Evolutionary conservation across 208 protist species (phyloP).

Genomic region (Leishmania arabica): DNA sequence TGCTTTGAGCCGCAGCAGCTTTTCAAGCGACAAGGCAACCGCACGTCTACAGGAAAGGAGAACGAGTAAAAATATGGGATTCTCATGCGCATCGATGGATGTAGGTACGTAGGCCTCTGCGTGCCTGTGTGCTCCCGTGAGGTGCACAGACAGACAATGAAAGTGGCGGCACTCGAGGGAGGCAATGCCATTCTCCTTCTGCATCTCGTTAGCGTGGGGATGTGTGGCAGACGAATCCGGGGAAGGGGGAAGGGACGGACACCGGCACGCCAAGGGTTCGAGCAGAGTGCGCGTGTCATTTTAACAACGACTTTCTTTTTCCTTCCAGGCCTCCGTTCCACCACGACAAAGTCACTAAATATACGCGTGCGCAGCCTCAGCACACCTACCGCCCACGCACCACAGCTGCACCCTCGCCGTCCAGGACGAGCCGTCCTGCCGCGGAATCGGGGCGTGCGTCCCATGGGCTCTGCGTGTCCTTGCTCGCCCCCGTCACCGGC

Average conservation of each 20-base stretch:
- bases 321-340: not conserved
- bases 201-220: not conserved
- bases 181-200: not conserved
- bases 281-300: too few relatives aligned
- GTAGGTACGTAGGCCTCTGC: too few relatives aligned
- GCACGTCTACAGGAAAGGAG: not conserved
- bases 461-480: too few relatives aligned
- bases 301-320: not conserved
- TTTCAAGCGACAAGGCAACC: not conserved
- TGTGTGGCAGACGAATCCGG: not conserved
- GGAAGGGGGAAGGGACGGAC: not conserved
- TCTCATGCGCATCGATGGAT: not conserved
- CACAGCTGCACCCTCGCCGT: not conserved
- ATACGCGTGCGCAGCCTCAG: not conserved
- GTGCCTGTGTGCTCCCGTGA: too few relatives aligned
- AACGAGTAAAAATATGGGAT: not conserved
- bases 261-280: not conserved
- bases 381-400: not conserved
- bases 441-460: too few relatives aligned
- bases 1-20: not conserved
- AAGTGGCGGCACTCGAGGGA: not conserved
- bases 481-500: not conserved
- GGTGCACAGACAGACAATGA: too few relatives aligned
- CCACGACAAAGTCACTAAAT: not conserved
- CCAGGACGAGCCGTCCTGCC: not conserved